phyloP scores from a whole-genome alignment of 23 red algal species.

The Chondrus crispus region DNA sequence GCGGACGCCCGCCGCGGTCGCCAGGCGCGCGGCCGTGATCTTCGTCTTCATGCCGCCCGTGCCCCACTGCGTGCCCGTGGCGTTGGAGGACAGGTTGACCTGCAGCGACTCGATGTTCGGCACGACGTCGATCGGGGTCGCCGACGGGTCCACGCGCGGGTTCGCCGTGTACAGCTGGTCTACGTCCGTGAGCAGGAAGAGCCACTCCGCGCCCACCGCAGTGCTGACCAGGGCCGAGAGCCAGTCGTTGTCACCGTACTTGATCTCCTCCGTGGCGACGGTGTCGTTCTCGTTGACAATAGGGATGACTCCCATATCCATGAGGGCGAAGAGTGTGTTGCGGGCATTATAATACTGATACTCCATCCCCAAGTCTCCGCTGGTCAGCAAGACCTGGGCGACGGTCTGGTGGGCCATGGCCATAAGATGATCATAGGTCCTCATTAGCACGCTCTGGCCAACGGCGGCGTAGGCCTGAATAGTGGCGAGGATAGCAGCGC shows the following conservation, averaged over 20 bases:
- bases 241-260: slow-evolving; percentile 95
- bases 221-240: slow-evolving; percentile 83
- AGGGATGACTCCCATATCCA: slow-evolving; percentile 86
- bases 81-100: slow-evolving; percentile 40
- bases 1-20: slow-evolving; percentile 88
- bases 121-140: slow-evolving; percentile 86
- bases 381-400: slow-evolving; percentile 92
- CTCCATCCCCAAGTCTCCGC: slow-evolving; percentile 73
- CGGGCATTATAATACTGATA: slow-evolving; percentile 91
- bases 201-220: slow-evolving; percentile 84
- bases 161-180: slow-evolving; percentile 94
- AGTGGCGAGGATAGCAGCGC: slow-evolving; percentile 51
- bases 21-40: slow-evolving; percentile 93
- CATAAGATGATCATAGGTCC: slow-evolving; percentile 86
- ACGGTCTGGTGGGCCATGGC: slow-evolving; percentile 67
- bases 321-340: slow-evolving; percentile 79
- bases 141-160: slow-evolving; percentile 61
- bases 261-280: slow-evolving; percentile 71
- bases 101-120: slow-evolving; percentile 33
- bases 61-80: slow-evolving; percentile 97
- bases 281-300: slow-evolving; percentile 93
- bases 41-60: slow-evolving; percentile 98
- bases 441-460: slow-evolving; percentile 91
- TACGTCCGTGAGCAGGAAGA: slow-evolving; percentile 98
- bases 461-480: slow-evolving; percentile 95